Percentiles rank a stretch among this genome's conserved stretches.
These are phyloP conservation scores for Pterula multifida DNA, from an alignment of 1,284 basidiomycete species.

Conservation along the genomic window DNA sequence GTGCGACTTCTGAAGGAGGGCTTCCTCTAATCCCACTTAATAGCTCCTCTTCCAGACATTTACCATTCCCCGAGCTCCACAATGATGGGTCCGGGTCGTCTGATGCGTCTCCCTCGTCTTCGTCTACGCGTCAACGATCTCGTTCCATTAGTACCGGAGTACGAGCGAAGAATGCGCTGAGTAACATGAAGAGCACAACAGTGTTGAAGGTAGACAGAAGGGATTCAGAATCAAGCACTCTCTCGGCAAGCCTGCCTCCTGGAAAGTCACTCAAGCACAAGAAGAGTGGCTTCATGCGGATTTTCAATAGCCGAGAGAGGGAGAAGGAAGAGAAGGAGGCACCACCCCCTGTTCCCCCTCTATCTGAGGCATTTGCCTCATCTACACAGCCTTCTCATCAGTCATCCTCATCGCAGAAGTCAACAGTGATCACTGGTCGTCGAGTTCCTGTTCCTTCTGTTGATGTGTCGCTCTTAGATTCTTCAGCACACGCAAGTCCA, in stretches of 20 bases:
- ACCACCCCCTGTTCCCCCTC: conserved; percentile 43
- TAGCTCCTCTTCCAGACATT: conserved; percentile 13
- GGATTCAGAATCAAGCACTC: conserved; percentile 22
- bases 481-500: background rate
- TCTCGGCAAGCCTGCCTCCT: conserved; percentile 7
- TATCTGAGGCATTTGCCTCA: conserved; percentile 26
- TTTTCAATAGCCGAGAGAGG: conserved; percentile 49
- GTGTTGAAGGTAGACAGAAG: conserved; percentile 25
- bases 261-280: conserved; percentile 50
- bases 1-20: conserved; percentile 28
- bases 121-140: conserved; percentile 25
- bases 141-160: conserved; percentile 52
- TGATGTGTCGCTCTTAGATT: background rate
- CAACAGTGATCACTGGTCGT: conserved; percentile 18
- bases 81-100: conserved; percentile 15
- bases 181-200: conserved; percentile 24
- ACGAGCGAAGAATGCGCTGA: conserved; percentile 33
- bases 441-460: conserved; percentile 14
- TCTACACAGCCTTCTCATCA: conserved; percentile 15
- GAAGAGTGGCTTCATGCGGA: conserved; percentile 72
- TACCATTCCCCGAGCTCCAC: conserved; percentile 19
- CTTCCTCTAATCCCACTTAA: conserved; percentile 16
- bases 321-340: conserved; percentile 30
- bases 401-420: conserved; percentile 12
- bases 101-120: conserved; percentile 14